Conservation (phyloP, 352 stramenopile species). For the Globisporangium alternatum region DNA sequence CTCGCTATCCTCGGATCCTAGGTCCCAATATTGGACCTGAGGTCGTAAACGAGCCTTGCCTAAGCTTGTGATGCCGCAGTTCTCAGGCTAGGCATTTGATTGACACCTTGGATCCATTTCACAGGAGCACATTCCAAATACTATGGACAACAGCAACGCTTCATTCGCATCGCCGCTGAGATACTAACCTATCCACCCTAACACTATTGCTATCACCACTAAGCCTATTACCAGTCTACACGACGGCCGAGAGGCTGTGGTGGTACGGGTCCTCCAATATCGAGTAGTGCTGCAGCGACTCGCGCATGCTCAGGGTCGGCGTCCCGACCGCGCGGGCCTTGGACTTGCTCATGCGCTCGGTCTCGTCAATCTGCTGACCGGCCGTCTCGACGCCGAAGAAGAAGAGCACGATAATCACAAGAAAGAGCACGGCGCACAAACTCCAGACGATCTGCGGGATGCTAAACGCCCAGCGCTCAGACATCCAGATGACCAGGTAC, state of each 20-base stretch:
- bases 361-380: constrained; percentile 15
- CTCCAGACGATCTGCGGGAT: constrained; percentile 4
- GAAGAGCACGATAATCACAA: constrained; percentile 13
- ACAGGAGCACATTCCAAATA: too few relatives aligned
- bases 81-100: too few relatives aligned
- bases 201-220: neutral
- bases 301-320: neutral
- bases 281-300: constrained; percentile 5
- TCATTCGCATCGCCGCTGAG: too few relatives aligned
- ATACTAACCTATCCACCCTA: neutral
- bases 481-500: constrained; percentile 21
- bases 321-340: neutral
- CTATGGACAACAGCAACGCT: too few relatives aligned
- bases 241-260: neutral
- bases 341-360: constrained; percentile 6
- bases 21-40: too few relatives aligned
- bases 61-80: neutral
- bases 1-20: neutral
- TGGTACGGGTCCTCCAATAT: constrained; percentile 6
- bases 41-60: neutral
- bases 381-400: constrained; percentile 19
- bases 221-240: neutral
- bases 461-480: constrained; percentile 4
- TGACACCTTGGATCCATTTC: too few relatives aligned
- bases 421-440: constrained; percentile 2